Conservation (phyloP, 1,284 basidiomycete genomes). For the Bondarzewia mesenterica region DNA sequence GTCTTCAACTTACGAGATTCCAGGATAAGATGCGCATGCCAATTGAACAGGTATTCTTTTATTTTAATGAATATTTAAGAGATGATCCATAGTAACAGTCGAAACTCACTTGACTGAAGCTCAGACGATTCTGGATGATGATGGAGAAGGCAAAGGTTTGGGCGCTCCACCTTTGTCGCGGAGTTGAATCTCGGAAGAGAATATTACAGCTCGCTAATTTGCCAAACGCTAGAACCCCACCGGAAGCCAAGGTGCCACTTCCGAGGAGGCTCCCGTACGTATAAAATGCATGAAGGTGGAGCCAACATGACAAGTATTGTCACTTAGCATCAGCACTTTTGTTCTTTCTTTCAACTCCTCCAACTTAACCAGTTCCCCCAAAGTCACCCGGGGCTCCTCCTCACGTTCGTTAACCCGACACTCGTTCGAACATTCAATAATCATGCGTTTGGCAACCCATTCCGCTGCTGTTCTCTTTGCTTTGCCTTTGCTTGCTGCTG, state of each 20-base stretch:
- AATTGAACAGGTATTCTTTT: too few relatives aligned
- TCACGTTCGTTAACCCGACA: not conserved
- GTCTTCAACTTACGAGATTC: constrained; percentile 38
- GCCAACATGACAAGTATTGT: too few relatives aligned
- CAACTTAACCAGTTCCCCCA: too few relatives aligned
- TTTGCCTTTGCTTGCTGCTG: not conserved
- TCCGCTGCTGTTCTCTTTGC: not conserved
- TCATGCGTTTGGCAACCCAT: not conserved
- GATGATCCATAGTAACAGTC: too few relatives aligned
- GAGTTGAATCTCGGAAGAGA: not conserved
- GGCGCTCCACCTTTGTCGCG: not conserved
- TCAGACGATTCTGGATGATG: too few relatives aligned
- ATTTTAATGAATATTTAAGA: too few relatives aligned
- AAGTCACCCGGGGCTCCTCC: too few relatives aligned
- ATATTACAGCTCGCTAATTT: not conserved
- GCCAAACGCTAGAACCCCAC: not conserved
- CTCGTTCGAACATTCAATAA: not conserved
- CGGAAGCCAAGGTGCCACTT: too few relatives aligned
- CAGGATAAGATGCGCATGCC: constrained; percentile 44
- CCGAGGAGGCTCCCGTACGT: too few relatives aligned
- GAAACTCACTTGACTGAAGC: too few relatives aligned
- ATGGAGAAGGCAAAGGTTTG: not conserved
- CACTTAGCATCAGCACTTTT: too few relatives aligned
- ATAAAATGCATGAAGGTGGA: too few relatives aligned
- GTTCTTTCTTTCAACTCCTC: not conserved